A percentile compares a stretch with the other conserved stretches of the same genome.
Conservation (phyloP, 345 rosid genomes). For the Passiflora organensis region DNA sequence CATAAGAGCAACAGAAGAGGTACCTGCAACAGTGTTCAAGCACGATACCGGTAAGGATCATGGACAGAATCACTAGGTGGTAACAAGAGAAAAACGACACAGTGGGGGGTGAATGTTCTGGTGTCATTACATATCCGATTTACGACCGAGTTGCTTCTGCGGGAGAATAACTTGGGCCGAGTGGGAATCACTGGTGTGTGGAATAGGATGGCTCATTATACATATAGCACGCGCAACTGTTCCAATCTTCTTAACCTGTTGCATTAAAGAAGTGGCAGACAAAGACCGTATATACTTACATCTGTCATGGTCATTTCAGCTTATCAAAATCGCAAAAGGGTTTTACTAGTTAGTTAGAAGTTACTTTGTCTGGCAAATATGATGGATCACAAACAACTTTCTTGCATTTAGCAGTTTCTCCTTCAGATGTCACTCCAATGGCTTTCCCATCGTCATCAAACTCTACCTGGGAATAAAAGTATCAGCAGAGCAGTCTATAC, state of each 20-base stretch:
- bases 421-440: conserved; percentile 77
- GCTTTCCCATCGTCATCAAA: too few relatives aligned
- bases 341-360: background rate
- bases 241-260: conserved; percentile 84
- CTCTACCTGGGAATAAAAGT: conserved; percentile 71
- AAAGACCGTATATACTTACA: background rate
- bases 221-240: conserved; percentile 91
- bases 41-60: too few relatives aligned
- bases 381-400: conserved; percentile 91
- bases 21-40: too few relatives aligned
- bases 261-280: background rate
- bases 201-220: conserved; percentile 94
- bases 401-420: conserved; percentile 93
- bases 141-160: conserved; percentile 89
- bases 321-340: background rate
- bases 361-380: conserved; percentile 78
- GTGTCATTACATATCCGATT: conserved; percentile 72
- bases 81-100: too few relatives aligned
- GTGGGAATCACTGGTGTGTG: conserved; percentile 73
- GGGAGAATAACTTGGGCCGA: conserved; percentile 91
- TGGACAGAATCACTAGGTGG: too few relatives aligned
- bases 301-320: background rate
- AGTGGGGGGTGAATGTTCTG: too few relatives aligned
- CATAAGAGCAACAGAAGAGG: conserved; percentile 91
- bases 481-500: too few relatives aligned